Evolutionary conservation across 2,329 filamentous ascomycete genomes (phyloP).

Genomic region (Beauveria caledonica): DNA sequence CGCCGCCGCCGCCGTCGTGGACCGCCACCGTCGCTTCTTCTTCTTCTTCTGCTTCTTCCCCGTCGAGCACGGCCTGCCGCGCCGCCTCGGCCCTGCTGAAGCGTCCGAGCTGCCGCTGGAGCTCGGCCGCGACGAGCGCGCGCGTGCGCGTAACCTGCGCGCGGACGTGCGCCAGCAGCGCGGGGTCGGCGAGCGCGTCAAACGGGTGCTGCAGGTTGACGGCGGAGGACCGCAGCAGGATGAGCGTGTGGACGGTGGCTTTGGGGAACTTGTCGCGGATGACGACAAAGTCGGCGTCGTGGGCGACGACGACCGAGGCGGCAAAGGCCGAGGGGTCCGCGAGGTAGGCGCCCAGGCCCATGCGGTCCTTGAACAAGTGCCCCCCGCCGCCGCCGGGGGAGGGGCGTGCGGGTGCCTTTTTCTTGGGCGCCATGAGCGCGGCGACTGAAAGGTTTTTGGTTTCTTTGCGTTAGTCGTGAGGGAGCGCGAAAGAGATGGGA

Average conservation of each 20-base stretch:
- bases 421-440: conserved; percentile 31
- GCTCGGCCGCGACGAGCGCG: conserved; percentile 61
- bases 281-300: conserved; percentile 60
- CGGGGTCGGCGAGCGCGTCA: conserved; percentile 61
- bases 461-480: background rate
- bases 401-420: conserved; percentile 20
- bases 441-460: conserved; percentile 19
- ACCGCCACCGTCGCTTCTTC: conserved; percentile 31
- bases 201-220: conserved; percentile 64
- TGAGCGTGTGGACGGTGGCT: conserved; percentile 71
- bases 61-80: conserved; percentile 60
- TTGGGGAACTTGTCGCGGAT: conserved; percentile 86
- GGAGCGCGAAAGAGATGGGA: too few species aligned
- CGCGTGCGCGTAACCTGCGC: conserved; percentile 54
- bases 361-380: conserved; percentile 39
- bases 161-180: conserved; percentile 58
- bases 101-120: conserved; percentile 59
- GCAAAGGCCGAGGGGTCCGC: conserved; percentile 48
- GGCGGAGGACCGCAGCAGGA: conserved; percentile 65
- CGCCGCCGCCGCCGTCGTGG: conserved; percentile 4
- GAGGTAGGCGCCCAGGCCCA: conserved; percentile 62
- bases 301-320: conserved; percentile 53
- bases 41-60: conserved; percentile 37
- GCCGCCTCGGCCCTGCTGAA: conserved; percentile 54
- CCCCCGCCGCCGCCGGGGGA: conserved; percentile 13